Percentiles rank a stretch among this genome's conserved stretches.
Conservation (phyloP, 2,329 filamentous ascomycete species). For the Hymenoscyphus repandus region DNA sequence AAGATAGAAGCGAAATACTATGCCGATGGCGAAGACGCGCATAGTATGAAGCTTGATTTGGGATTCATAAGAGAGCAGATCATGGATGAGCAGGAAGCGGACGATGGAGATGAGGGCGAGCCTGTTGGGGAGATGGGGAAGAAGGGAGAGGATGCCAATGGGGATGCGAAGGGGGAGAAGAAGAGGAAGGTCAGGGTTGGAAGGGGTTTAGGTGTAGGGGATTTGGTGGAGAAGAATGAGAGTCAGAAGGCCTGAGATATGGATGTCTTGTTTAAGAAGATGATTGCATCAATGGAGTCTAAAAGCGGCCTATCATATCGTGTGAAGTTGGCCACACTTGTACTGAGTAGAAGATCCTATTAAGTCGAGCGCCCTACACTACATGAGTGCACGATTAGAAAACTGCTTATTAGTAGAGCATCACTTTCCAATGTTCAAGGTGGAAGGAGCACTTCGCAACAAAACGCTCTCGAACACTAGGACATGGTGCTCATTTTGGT, state of each 20-base stretch:
- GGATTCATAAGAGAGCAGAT: conserved; percentile 50
- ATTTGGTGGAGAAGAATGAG: conserved; percentile 69
- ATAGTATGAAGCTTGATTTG: conserved; percentile 86
- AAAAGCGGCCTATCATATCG: too few relatives aligned
- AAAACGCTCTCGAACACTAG: too few relatives aligned
- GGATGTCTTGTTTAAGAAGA: too few relatives aligned
- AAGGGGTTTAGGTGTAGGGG: conserved; percentile 70
- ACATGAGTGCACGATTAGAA: too few relatives aligned
- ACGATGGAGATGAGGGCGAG: conserved; percentile 60
- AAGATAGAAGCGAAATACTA: conserved; percentile 90
- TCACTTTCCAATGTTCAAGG: too few relatives aligned
- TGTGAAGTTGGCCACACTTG: too few relatives aligned
- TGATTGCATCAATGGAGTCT: too few relatives aligned
- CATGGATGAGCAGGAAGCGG: conserved; percentile 39
- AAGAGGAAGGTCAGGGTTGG: conserved; percentile 86
- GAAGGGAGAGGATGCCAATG: conserved; percentile 36
- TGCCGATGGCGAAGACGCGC: conserved; percentile 95
- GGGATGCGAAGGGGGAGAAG: conserved; percentile 41
- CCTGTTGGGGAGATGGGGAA: conserved; percentile 61
- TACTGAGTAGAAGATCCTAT: too few relatives aligned
- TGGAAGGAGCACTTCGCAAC: too few relatives aligned
- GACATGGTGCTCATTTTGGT: too few relatives aligned
- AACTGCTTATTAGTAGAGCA: too few relatives aligned
- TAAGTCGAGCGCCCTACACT: too few relatives aligned
- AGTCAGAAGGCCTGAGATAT: conserved; percentile 37